Base-by-base conservation (phyloP, 129 eudicot species). In the Saussurea involucrata region DNA sequence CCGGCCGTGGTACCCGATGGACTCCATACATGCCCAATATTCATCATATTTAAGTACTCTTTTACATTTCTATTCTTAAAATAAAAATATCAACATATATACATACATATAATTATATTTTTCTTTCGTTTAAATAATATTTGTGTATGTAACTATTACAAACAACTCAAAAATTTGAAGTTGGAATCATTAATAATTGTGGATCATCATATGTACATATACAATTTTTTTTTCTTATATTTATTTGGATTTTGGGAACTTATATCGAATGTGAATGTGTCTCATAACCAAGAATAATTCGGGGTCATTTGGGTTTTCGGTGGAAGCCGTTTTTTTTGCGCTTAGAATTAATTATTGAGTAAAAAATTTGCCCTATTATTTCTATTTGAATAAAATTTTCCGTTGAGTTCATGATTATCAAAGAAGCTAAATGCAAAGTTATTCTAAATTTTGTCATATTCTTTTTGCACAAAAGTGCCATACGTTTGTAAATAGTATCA, bases 11-110 rank as follows among this genome's bases (percentile, higher is more conserved):
- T n/a, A n/a, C n/a, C n/a, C n/a, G n/a, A n/a, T 79, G 65, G 65
- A 60, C 72, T 71, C 78, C 83, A 71, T 63, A 71, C 24, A 71
- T 71, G 28, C 69, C 72, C 82, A 70, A 28, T 25, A 40, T 63
- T 69, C 28, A 46, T 49, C 68, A 53, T 49, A 21, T 77, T 27
- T 10, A 46, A 46, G n/a, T n/a, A n/a, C n/a, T n/a, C n/a, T 7
- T 66, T 8, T 21, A 17, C 13, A 46, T 46, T 12, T 46, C 13
- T 46, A 46, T 46, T 2, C 13, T 12, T 46, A 46, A 46, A 36
- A 36, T 2, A 6, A 7, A 36, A 36, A 33, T 2, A 33, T 33
- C 4, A 3, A 33, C 4, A 29, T 29, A 29, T 32, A 32, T 32
- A 2, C 0, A 3, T 12, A 12, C 12, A 12, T 42, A 42, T 11